Evolutionary conservation across 441 rosid genomes (phyloP).

Genomic region (Capsella rubella): DNA sequence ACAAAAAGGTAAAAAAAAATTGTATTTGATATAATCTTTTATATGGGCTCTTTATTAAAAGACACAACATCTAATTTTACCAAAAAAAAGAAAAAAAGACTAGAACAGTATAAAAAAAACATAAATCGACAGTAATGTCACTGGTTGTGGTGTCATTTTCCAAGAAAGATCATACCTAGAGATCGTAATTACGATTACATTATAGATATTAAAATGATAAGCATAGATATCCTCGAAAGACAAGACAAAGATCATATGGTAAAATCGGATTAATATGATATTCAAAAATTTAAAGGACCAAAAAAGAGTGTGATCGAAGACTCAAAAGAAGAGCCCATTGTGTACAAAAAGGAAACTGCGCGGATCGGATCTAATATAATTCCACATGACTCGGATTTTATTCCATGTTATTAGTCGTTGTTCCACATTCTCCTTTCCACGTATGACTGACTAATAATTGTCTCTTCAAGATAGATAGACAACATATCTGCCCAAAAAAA

Average conservation of each 20-base stretch:
- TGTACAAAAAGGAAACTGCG: slow-evolving; percentile 47
- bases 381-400: slow-evolving; percentile 46
- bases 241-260: slow-evolving; percentile 44
- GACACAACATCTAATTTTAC: slow-evolving; percentile 41
- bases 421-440: slow-evolving; percentile 39
- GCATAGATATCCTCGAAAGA: slow-evolving; percentile 46
- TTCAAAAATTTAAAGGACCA: slow-evolving; percentile 42
- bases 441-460: slow-evolving; percentile 20
- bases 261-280: slow-evolving; percentile 20
- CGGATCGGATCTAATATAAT: slow-evolving; percentile 38
- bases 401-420: slow-evolving; percentile 42
- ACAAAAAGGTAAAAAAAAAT: not conserved
- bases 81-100: slow-evolving; percentile 2
- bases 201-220: slow-evolving; percentile 24
- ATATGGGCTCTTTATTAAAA: slow-evolving; percentile 38
- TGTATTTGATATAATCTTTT: slow-evolving; percentile 29
- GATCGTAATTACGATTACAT: slow-evolving; percentile 37
- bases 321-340: slow-evolving; percentile 49
- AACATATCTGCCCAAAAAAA: slow-evolving; percentile 1
- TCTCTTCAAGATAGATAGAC: slow-evolving; percentile 20
- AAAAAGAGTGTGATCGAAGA: slow-evolving; percentile 50
- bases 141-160: slow-evolving; percentile 55
- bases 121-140: slow-evolving; percentile 31
- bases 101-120: not conserved
- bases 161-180: slow-evolving; percentile 55